phyloP scores from a whole-genome alignment of 768 basidiomycete genomes.

The Leccinellum luteum region DNA sequence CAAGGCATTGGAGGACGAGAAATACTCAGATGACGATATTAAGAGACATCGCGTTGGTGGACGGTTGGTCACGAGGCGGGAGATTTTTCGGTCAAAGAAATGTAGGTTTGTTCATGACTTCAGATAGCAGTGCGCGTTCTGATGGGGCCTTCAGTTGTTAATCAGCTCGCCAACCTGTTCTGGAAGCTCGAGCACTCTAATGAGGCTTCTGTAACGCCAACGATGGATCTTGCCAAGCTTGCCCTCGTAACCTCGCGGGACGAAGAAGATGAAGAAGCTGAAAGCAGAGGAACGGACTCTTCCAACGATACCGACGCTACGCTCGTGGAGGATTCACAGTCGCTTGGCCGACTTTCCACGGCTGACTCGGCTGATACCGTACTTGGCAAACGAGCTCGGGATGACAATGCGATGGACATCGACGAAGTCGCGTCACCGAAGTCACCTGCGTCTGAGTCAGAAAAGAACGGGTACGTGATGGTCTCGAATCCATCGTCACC shows the following conservation, averaged over 20 bases:
- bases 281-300: constrained; percentile 70
- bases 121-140: constrained; percentile 6
- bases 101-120: constrained; percentile 50
- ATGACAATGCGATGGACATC: constrained; percentile 51
- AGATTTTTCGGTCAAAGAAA: constrained; percentile 80
- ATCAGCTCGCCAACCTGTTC: constrained; percentile 77
- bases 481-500: constrained; percentile 38
- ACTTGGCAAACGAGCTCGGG: constrained; percentile 68
- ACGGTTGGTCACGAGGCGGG: constrained; percentile 72
- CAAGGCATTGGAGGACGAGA: constrained; percentile 63
- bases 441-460: constrained; percentile 31
- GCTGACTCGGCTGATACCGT: constrained; percentile 47
- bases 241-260: constrained; percentile 89
- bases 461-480: constrained; percentile 44
- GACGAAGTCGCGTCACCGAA: constrained; percentile 40
- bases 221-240: constrained; percentile 84
- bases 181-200: constrained; percentile 68
- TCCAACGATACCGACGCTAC: constrained; percentile 89
- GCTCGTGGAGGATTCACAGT: constrained; percentile 71
- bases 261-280: constrained; percentile 80
- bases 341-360: constrained; percentile 21
- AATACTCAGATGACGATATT: constrained; percentile 76
- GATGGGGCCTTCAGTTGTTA: constrained; percentile 56
- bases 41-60: constrained; percentile 87
- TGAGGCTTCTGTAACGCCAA: constrained; percentile 71